Conservation (phyloP, 2,329 filamentous ascomycete species). For the Diaporthe aspalathi region DNA sequence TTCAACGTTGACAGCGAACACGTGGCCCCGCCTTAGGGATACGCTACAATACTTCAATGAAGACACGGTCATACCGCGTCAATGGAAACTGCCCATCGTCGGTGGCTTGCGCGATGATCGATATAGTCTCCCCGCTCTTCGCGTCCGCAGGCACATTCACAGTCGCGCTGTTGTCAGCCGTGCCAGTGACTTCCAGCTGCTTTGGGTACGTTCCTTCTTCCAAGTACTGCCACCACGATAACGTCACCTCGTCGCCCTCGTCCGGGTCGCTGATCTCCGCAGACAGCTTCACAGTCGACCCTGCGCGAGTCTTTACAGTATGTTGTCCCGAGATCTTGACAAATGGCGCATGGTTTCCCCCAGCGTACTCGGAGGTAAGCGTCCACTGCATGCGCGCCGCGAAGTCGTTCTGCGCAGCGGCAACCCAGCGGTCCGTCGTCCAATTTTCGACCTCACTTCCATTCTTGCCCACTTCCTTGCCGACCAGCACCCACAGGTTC, state of each 20-base stretch:
- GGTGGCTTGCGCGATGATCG: constrained; percentile 17
- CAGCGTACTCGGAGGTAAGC: neutral
- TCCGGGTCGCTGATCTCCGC: constrained; percentile 1
- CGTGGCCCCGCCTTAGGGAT: neutral
- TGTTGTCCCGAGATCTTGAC: neutral
- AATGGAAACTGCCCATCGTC: constrained; percentile 19
- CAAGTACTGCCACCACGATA: constrained; percentile 13
- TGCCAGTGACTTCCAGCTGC: neutral
- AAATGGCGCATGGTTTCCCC: constrained; percentile 3
- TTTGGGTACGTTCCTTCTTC: constrained; percentile 17
- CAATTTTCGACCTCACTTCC: neutral
- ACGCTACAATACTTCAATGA: constrained; percentile 9
- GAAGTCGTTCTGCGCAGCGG: constrained; percentile 15
- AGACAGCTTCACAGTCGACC: neutral
- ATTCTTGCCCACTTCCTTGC: neutral
- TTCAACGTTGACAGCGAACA: neutral
- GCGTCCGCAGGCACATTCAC: constrained; percentile 7
- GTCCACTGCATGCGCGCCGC: constrained; percentile 27
- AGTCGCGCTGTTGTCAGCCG: neutral
- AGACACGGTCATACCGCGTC: constrained; percentile 10
- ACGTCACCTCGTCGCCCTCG: neutral
- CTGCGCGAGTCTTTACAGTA: neutral
- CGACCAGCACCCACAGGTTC: constrained; percentile 9
- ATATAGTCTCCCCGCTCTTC: constrained; percentile 21
- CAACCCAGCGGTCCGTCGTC: constrained; percentile 7